Evolutionary conservation across 139 green algal species (phyloP).

Genomic region (Picochlorum sp.): DNA sequence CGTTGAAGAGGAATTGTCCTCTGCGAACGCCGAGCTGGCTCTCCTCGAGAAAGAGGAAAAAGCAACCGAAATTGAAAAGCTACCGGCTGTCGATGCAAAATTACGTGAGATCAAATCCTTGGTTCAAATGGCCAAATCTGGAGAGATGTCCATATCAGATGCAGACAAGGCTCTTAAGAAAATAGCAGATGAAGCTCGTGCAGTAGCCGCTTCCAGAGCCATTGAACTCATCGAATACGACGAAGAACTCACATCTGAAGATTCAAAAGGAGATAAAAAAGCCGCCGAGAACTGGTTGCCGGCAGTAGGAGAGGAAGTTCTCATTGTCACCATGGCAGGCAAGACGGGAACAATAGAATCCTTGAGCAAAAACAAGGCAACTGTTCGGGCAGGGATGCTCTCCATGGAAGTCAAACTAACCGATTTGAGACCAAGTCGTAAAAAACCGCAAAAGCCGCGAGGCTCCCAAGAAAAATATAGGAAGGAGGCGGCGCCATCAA

Average conservation of each 20-base stretch:
- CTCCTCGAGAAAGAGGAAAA: neutral
- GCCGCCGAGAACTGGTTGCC: constrained; percentile 10
- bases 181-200: neutral
- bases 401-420: constrained; percentile 15
- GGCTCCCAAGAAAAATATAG: too few relatives aligned
- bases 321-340: constrained; percentile 30
- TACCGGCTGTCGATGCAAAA: neutral
- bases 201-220: neutral
- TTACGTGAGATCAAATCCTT: neutral
- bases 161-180: constrained; percentile 1
- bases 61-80: too few relatives aligned
- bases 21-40: neutral
- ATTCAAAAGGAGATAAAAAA: neutral
- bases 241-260: neutral
- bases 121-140: neutral
- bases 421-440: constrained; percentile 18
- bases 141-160: neutral
- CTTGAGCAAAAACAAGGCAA: constrained; percentile 9
- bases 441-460: too few relatives aligned
- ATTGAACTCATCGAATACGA: neutral
- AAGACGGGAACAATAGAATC: constrained; percentile 12
- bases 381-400: constrained; percentile 25
- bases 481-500: too few relatives aligned
- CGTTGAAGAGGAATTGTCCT: constrained; percentile 10
- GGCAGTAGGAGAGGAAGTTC: constrained; percentile 14